Conservation (phyloP, 164 flowering plant genomes). For the Aristolochia contorta region DNA sequence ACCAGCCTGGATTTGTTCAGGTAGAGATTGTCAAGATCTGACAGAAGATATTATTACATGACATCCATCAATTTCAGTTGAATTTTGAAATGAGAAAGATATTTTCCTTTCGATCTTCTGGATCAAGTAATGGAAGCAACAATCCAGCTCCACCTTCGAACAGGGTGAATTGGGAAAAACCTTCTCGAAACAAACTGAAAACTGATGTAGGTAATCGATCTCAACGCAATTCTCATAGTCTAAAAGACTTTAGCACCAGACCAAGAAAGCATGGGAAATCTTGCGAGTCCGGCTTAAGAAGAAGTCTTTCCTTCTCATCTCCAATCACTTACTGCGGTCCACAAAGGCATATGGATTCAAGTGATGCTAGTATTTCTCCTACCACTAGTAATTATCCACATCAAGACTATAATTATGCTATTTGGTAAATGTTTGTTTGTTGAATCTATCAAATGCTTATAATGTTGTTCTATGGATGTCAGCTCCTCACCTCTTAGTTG, state of each 20-base stretch:
- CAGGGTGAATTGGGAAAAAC: conserved; percentile 9
- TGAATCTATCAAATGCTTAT: neutral
- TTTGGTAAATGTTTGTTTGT: conserved; percentile 32
- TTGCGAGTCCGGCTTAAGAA: conserved; percentile 39
- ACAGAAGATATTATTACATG: too few species aligned
- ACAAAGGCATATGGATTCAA: conserved; percentile 10
- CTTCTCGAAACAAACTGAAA: conserved; percentile 29
- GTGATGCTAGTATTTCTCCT: conserved; percentile 37
- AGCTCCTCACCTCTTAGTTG: neutral
- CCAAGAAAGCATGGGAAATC: conserved; percentile 25
- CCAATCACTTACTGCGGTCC: conserved; percentile 26
- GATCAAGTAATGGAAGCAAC: too few species aligned
- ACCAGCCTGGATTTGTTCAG: too few species aligned
- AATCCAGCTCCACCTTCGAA: too few species aligned
- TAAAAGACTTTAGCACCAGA: conserved; percentile 18
- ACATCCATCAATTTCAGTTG: too few species aligned
- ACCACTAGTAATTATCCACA: conserved; percentile 16
- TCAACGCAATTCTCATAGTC: conserved; percentile 14
- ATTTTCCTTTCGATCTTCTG: too few species aligned
- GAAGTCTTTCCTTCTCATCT: conserved; percentile 77
- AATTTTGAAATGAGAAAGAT: too few species aligned
- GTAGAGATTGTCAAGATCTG: too few species aligned
- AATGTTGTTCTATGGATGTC: neutral
- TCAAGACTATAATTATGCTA: conserved; percentile 24
- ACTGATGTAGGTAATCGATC: conserved; percentile 3